Evolutionary conservation across 2,329 filamentous ascomycete species (phyloP), one percentile per base, ranked within the genome.

Genomic region (Chrysosporium keratinophilum): DNA sequence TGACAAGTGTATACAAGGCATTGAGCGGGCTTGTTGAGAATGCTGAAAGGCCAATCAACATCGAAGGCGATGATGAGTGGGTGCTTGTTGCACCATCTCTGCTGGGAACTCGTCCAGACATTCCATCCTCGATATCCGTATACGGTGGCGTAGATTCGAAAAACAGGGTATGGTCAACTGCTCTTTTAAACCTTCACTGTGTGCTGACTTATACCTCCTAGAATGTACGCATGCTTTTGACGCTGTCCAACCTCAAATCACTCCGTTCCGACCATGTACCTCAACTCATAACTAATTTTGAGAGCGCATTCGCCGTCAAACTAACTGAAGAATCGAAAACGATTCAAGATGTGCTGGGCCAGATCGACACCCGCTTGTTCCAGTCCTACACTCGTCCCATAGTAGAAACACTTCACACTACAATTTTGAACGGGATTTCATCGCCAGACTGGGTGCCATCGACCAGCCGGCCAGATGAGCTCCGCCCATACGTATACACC

Each of bases 11-110:
- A 42, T 97, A 97, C 71, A 95, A 95, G 68, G 88, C 88, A 5
- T 73, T 98, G 37, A 94, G 88, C 62, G 93, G 91, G 19, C 91
- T 98, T 82, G 89, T 98, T 1, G 93, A 97, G 70, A 97, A 95
- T 68, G 91, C 93, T 2, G 89, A 97, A 70, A 82, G 82, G 54
- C 79, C 83, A 12, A 80, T 83, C 60, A 82, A 81, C 60, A 73
- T 80, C 0, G 82, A 84, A 44, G 72, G 73, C 19, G 73, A 74
- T 7, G 75, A 75, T 54, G 75, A 77, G 54, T 74, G 76, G 64
- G 76, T 78, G 54, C 68, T 78, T 34, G 75, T 79, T 58, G 64
- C 63, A 4, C 64, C 69, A 14, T 61, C 63, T 34, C 59, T 61
- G 51, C 48, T 62, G 43, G 62, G 61, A 23, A 64, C 64, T 37